Evolutionary conservation across 2,329 filamentous ascomycete species (phyloP), one percentile per base, ranked within the genome.

Genomic region (Ophiosphaerella narmari): DNA sequence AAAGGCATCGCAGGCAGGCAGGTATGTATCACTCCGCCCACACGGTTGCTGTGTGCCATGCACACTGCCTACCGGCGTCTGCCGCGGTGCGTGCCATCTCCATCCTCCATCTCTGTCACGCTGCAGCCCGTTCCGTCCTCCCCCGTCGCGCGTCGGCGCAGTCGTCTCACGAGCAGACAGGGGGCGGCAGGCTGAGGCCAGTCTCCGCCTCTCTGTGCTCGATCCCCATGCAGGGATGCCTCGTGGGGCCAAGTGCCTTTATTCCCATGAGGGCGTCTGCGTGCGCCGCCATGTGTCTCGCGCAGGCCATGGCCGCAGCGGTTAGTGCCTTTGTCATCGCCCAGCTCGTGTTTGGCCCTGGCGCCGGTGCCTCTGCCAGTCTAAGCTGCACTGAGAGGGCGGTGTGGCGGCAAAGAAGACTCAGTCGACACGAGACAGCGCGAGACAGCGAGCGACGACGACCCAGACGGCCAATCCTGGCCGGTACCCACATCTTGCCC

Each of bases 401-500:
- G 62, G 62, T 65, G 60, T 59, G 61, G 57, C 56, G 55, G 64
- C 53, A 66, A 18, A 18, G 62, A 62, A 63, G 59, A 58, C 52
- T 54, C 54, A 43, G 42, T 52, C 54, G 47, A 50, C 59, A 63
- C 60, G 18, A 21, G 18, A 55, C 55, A 52, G 52, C 58, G 57
- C 55, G 60, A 21, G 50, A 46, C 48, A 38, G 43, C 32, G 9
- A 18, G 41, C 38, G 50, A 34, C 38, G 41, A 41, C 45, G 42
- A 41, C 38, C 18, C 12, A 39, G 43, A 53, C 52, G 55, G 53
- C 50, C 60, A 55, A 68, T 67, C 66, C 66, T 63, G 65, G 67
- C 67, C 62, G 58, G 65, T 70, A 65, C 64, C 67, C 67, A 67
- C 69, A 62, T 62, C 60, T 64, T 52, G 60, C 63, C 18, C 61